Conservation (phyloP, 768 basidiomycete genomes). For the Neoboletus magnificus region DNA sequence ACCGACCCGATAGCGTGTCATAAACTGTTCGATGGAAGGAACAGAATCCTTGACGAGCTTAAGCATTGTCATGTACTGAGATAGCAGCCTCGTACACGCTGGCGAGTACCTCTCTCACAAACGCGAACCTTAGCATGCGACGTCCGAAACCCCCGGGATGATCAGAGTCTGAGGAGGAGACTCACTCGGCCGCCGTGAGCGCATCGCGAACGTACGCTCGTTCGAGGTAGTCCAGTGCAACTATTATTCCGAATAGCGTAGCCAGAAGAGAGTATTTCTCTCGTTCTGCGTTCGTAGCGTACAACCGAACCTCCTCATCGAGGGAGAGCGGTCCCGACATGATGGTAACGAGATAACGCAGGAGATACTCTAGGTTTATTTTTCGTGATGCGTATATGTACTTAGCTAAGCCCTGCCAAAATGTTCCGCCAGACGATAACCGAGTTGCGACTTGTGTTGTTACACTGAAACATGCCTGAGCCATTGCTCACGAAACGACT, state of each 20-base stretch:
- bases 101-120: conserved; percentile 81
- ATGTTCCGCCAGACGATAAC: background rate
- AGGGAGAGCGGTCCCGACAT: conserved; percentile 50
- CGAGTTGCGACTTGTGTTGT: background rate
- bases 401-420: conserved; percentile 31
- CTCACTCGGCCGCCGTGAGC: conserved; percentile 87
- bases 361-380: background rate
- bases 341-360: background rate
- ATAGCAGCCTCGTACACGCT: conserved; percentile 89
- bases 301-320: conserved; percentile 90
- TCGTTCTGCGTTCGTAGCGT: conserved; percentile 82
- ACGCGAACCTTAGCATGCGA: conserved; percentile 5
- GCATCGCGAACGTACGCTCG: conserved; percentile 93
- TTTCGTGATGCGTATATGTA: background rate
- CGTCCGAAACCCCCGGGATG: background rate
- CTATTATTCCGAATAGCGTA: conserved; percentile 88
- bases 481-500: conserved; percentile 51
- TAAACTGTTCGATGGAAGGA: conserved; percentile 83
- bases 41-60: conserved; percentile 93
- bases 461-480: conserved; percentile 17
- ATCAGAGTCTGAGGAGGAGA: conserved; percentile 12
- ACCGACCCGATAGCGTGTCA: conserved; percentile 79
- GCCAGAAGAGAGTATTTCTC: conserved; percentile 86
- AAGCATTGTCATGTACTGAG: conserved; percentile 96
- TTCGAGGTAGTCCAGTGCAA: conserved; percentile 91